A percentile compares a stretch with the other conserved stretches of the same genome.
Conservation (phyloP, 306 rosid genomes). For the Lotus japonicus region DNA sequence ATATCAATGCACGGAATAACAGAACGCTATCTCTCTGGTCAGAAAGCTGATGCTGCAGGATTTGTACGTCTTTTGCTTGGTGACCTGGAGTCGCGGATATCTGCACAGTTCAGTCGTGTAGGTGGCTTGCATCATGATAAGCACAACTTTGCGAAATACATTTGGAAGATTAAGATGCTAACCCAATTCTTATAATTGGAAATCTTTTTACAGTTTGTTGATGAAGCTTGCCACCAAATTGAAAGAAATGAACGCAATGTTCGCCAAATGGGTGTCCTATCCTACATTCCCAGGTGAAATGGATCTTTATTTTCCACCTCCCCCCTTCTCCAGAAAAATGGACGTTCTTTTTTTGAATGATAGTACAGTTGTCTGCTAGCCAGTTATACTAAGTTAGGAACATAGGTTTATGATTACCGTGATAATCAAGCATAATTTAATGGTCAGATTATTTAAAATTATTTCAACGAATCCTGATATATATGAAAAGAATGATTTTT, state of each 20-base stretch:
- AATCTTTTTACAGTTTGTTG: constrained; percentile 69
- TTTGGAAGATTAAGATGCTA: constrained; percentile 17
- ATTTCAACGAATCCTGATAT: background rate
- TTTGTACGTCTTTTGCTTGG: constrained; percentile 97
- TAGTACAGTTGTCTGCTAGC: background rate
- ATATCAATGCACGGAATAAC: constrained; percentile 99
- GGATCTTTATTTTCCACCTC: background rate
- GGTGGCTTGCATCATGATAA: constrained; percentile 30
- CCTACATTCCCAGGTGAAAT: constrained; percentile 84
- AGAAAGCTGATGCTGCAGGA: constrained; percentile 99
- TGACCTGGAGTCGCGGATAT: constrained; percentile 82
- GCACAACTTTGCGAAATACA: background rate
- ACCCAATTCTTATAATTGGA: constrained; percentile 10
- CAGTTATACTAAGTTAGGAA: background rate
- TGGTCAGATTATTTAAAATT: background rate
- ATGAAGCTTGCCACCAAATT: constrained; percentile 99
- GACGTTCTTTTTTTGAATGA: background rate
- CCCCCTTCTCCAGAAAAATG: background rate
- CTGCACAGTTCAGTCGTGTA: constrained; percentile 88
- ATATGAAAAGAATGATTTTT: constrained; percentile 2
- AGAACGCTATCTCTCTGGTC: constrained; percentile 96
- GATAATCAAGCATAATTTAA: background rate
- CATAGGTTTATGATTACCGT: background rate
- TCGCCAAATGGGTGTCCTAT: constrained; percentile 82
- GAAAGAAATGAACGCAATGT: constrained; percentile 95